Evolutionary conservation across 768 basidiomycete species (phyloP).

Genomic region (Vishniacozyma victoriae): DNA sequence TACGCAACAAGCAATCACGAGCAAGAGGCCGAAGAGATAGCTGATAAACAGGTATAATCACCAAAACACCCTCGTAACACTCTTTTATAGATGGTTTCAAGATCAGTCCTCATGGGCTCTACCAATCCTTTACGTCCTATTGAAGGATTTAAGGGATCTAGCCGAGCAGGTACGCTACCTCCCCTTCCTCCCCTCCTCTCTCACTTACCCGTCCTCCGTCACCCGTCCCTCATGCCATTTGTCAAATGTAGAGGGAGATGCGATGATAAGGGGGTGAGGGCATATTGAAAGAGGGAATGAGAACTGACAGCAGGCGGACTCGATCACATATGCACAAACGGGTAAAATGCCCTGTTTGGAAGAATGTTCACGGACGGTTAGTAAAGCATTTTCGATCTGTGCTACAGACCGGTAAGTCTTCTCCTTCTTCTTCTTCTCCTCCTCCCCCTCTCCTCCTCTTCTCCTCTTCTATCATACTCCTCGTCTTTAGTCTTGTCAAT

Average conservation of each 20-base stretch:
- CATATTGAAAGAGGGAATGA: neutral
- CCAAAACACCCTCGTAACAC: constrained; percentile 48
- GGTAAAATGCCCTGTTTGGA: constrained; percentile 65
- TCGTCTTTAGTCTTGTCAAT: too few relatives aligned
- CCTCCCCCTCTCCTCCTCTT: too few relatives aligned
- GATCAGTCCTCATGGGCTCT: constrained; percentile 81
- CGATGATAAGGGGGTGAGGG: too few relatives aligned
- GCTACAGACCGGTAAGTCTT: constrained; percentile 67
- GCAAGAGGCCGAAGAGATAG: neutral
- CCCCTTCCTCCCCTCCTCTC: neutral
- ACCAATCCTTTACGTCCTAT: constrained; percentile 70
- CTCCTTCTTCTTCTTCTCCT: neutral
- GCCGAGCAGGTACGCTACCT: constrained; percentile 66
- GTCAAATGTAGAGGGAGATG: too few relatives aligned
- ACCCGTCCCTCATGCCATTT: too few relatives aligned
- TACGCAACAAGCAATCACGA: neutral
- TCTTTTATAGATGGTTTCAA: constrained; percentile 73
- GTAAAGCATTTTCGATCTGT: constrained; percentile 83
- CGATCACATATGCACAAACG: constrained; percentile 49
- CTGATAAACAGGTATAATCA: constrained; percentile 31
- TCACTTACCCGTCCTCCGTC: too few relatives aligned
- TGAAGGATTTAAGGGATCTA: constrained; percentile 74
- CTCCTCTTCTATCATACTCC: too few relatives aligned
- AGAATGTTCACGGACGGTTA: constrained; percentile 76
- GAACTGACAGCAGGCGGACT: constrained; percentile 40